Evolutionary conservation across 176 grass and related monocot genomes (phyloP).

Genomic region (Musa itinerans): DNA sequence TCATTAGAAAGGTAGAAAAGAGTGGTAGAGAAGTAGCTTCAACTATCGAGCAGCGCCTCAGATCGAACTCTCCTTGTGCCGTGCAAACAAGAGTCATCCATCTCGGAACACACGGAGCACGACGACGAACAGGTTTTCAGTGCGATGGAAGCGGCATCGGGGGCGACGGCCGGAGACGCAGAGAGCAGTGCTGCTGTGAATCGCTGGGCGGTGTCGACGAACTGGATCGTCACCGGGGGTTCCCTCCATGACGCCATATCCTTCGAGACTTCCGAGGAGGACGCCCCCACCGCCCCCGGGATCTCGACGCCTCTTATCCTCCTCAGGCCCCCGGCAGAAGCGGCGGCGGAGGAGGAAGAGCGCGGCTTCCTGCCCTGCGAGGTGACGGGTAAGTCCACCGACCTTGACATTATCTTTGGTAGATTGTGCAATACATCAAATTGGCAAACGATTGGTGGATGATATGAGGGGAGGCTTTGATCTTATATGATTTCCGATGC

Average conservation of each 20-base stretch:
- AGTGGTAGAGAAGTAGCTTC: too few relatives aligned
- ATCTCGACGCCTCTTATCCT: conserved; percentile 6
- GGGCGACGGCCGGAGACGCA: background rate
- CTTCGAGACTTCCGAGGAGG: conserved; percentile 44
- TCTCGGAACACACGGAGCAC: too few relatives aligned
- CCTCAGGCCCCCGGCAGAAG: background rate
- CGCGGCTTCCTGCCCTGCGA: conserved; percentile 38
- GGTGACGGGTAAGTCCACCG: conserved; percentile 38
- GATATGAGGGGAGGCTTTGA: too few relatives aligned
- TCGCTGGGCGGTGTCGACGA: conserved; percentile 36
- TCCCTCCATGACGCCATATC: conserved; percentile 40
- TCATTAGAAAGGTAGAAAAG: too few relatives aligned
- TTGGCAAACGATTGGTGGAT: background rate
- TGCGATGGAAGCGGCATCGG: too few relatives aligned
- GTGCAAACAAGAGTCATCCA: too few relatives aligned
- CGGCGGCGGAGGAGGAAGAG: too few relatives aligned
- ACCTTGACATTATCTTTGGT: conserved; percentile 2
- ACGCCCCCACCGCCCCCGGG: conserved; percentile 12
- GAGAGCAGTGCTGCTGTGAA: background rate
- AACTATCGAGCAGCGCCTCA: too few relatives aligned
- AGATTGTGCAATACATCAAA: conserved; percentile 3
- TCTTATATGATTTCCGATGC: too few relatives aligned
- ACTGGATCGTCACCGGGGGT: conserved; percentile 34
- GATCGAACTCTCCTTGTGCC: too few relatives aligned
- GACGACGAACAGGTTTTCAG: too few relatives aligned